Evolutionary conservation across 345 rosid species (phyloP), one percentile per base, ranked within the genome.

Genomic region (Sisymbrium irio): DNA sequence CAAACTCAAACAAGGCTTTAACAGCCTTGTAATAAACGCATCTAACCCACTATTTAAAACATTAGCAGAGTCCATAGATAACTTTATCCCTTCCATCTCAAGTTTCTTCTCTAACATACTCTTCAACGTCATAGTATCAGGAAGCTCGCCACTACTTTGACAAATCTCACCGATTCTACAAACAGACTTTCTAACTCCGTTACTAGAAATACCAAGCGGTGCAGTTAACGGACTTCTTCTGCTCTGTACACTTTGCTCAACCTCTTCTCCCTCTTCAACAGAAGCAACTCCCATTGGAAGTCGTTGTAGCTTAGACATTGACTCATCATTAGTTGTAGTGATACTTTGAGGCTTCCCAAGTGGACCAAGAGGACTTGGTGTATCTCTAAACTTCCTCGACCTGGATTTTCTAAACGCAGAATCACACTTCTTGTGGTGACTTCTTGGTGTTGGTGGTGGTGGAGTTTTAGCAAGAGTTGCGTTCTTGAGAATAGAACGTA

Each of bases 191-290:
- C 87, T 77, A 55, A 79, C 80, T 32, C 89, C 73, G 6, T 28
- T 83, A 46, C 87, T 44, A 2, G 83, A 89, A 57, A 95, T 73
- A 20, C 97, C 99, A 5, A 92, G 77, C 9, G 97, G 96, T 53
- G 94, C 92, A 4, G 93, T 92, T 25, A 95, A 90, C 0, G 91
- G 89, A 25, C 91, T 86, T 84, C 85, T 82, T 84, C 85, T 82
- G 37, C 97, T 90, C 75, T 88, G 97, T 63, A 90, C 82, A 17
- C 89, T 83, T 82, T 95, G 98, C 71, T 95, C 97, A 61, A 92
- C 99, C 83, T 92, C 99, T 78, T 95, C 98, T 11, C 97, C 99
- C 5, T 92, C 99, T 81, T 94, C 98, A 27, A 85, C 94, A 3
- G 98, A 93, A n/a, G 76, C 83, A 63, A 90, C 87, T 62, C 57